Base-by-base conservation (phyloP, 495 filamentous ascomycete genomes). In the Choiromyces venosus region DNA sequence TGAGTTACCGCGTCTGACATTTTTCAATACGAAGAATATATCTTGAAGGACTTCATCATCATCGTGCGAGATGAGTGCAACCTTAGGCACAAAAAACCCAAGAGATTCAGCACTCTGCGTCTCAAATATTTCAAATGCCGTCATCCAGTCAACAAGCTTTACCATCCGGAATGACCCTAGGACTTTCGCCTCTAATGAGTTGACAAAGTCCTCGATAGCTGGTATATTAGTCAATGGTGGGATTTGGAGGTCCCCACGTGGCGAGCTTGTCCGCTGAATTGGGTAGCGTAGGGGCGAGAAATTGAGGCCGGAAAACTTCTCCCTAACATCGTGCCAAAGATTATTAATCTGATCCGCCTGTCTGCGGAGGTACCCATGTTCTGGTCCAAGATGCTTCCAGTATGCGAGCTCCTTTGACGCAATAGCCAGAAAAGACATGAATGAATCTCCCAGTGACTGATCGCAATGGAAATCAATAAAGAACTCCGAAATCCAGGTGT, bases 121-220 rank as follows among this genome's bases (percentile, higher is more conserved):
- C 72, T 82, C 81, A 46, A 82, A 76, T 39, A 82, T 68, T 64
- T 82, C 81, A 72, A 82, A 82, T n/a, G 80, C 79, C 29, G 79
- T 68, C 81, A 82, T 82, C 81, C 81, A 82, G 64, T 82, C 81
- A 68, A 81, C 79, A 39, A 82, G 61, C 39, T 65, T 79, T 37
- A 82, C 76, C 65, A 80, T 73, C 65, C 71, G 71, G 68, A 81
- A 82, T 46, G 70, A 73, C 29, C 76, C 71, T n/a, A 69, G 67
- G 4, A 78, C 76, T 65, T 76, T 73, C 14, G 61, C 37, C 67
- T 82, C 81, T 37, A 82, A 67, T 42, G 74, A 73, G 16, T 80
- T 71, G 61, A 82, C 78, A 35, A 82, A 81, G 52, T 75, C 73
- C 36, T 81, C 81, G 44, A 82, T 79, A 56, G 71, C 52, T 14